Base-by-base conservation (phyloP, 352 stramenopile genomes). In the Phytophthora boehmeriae region DNA sequence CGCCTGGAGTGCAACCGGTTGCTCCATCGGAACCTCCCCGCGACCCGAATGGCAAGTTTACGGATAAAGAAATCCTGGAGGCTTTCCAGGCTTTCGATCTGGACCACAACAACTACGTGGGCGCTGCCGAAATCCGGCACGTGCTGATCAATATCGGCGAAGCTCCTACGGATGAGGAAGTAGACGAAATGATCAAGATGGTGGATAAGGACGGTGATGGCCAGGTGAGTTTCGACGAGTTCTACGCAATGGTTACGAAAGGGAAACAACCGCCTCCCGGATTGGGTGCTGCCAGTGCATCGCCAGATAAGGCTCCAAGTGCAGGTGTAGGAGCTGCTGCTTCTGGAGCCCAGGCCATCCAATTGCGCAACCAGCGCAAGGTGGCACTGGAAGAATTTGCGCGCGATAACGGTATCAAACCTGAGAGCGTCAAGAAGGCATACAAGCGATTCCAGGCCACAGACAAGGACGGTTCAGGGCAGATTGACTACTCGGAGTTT, bases 401-500 rank as follows among this genome's bases (percentile, higher is more conserved):
- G 0, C 88, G 92, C 13, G 93, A 98, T 70, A 97, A 98, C 64
- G 96, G 96, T 35, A 91, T 98, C n/a, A 98, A 98, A 65, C 92
- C 94, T 19, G 96, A 98, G 68, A 96, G 83, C 16, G 96, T 99
- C 59, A 98, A 98, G 75, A 98, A 97, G 68, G 93, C 93, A 36
- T 98, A 98, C 81, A 98, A 98, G 68, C 84, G 93, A 27, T 99
- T 98, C 81, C 90, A 98, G 76, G 88, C 90, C 11, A 95, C 89
- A 2, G 92, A 98, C 73, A 98, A 98, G 62, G 91, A 98, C 48
- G 95, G 95, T 23, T 97, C 86, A 4, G 96, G 96, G 20, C 85
- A 98, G 63, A 97, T 98, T 55, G 92, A 98, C 71, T 98, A 98
- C 81, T 97, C 92, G 16, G 96, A 99, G 74, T 98, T 99, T 76